Base-by-base conservation (phyloP, 805 yeast genomes). In the Komagataella ulmi region DNA sequence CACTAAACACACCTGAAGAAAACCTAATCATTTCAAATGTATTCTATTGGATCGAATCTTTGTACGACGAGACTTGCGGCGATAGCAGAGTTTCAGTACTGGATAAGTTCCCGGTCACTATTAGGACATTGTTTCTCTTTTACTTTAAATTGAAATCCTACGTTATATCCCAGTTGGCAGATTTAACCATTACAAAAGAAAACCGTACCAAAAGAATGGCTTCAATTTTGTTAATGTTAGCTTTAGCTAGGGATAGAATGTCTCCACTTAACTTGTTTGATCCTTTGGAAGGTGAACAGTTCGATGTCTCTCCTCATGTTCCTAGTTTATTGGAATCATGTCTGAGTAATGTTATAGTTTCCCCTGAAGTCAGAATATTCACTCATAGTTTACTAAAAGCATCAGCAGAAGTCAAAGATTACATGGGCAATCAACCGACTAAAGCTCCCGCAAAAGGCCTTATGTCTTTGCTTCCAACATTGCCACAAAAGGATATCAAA, bases 301-400 rank as follows among this genome's bases (percentile, higher is more conserved):
- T 67, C 51, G 75, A 73, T 45, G 58, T 69, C 2, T 70, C 76
- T 2, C 74, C 80, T 6, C 75, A 71, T 55, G 75, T 90, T 17
- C 97, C 97, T 3, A 85, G 96, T 1, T 83, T 89, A 62, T 73
- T 91, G 51, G 98, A 91, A 64, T 73, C 89, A 2, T 87, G 93
- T 12, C 70, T 90, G 43, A 71, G 77, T 0, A 79, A 85, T 57
- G 88, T 89, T 1, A 75, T 90, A 17, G 70, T 87, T 36, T 74
- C 91, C 1, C 96, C 97, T 0, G 93, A 86, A 60, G 80, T 91
- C 36, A 74, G 98, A 53, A 64, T 72, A 17, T 88, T 77, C 61
- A 76, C 84, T 7, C 71, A 72, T 48, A 69, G 81, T 7, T 91
- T 97, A 98, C 65, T 76, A 3, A 67, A 72, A 53, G 83, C 90